A percentile compares a stretch with the other conserved stretches of the same genome.
These are phyloP conservation scores for Penicillium coffeae DNA, from an alignment of 495 filamentous ascomycete species.

Conservation along the genomic window DNA sequence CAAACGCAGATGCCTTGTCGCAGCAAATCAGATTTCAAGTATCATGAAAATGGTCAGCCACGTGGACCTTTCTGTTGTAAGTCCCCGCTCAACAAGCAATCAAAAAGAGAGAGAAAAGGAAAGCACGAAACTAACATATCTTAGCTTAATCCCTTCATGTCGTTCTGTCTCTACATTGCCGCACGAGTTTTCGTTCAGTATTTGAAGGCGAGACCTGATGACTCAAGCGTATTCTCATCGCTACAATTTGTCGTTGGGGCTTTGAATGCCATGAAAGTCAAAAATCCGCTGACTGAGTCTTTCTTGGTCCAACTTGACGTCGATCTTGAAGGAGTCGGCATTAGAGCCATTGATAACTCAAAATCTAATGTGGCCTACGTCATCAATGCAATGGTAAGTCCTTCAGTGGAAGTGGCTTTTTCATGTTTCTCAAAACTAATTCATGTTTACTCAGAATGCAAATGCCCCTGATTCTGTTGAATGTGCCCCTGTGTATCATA, in stretches of 20 bases:
- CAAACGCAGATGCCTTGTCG: conserved; percentile 87
- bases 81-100: too few species aligned
- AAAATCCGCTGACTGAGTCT: conserved; percentile 90
- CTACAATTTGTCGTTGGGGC: conserved; percentile 85
- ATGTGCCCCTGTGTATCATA: conserved; percentile 8
- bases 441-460: conserved; percentile 5
- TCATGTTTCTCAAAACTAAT: conserved; percentile 2
- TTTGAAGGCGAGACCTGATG: conserved; percentile 80
- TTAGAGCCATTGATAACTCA: conserved; percentile 19
- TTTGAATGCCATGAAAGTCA: conserved; percentile 81
- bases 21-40: conserved; percentile 90
- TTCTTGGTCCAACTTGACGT: conserved; percentile 94
- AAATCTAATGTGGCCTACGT: conserved; percentile 3
- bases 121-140: conserved; percentile 18
- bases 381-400: conserved; percentile 15
- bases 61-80: conserved; percentile 76
- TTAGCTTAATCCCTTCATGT: conserved; percentile 94
- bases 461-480: conserved; percentile 10
- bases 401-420: background rate
- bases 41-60: conserved; percentile 96
- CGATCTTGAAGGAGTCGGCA: conserved; percentile 69
- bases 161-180: conserved; percentile 93
- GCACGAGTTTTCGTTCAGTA: conserved; percentile 96
- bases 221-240: conserved; percentile 75
- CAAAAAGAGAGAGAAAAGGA: background rate